Evolutionary conservation across 139 green algal species (phyloP), one percentile per base, ranked within the genome.

Genomic region (Mesotaenium endlicherianum): DNA sequence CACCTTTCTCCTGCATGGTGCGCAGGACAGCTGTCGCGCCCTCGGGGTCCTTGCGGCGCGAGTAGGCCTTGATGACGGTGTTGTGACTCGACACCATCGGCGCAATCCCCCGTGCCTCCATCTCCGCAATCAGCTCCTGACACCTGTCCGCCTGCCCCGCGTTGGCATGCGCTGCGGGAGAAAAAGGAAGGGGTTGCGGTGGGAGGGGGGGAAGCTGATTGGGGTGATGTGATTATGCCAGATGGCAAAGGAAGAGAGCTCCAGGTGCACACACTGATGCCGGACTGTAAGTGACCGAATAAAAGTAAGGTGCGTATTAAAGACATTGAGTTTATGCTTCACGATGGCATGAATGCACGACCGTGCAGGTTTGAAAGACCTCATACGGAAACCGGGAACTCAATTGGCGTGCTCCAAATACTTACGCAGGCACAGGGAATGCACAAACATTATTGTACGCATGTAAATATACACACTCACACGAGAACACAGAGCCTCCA

Each of bases 1-100:
- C 60, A 78, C 70, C 70, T 14, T 49, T 5, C 31, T 20, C 36
- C 60, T 82, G 16, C 75, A 82, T 82, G 14, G 30, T 8, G 5
- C 70, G 4, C 4, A 82, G 60, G 4, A 77, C 31, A 41, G 3
- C 75, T n/a, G 43, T 42, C 5, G 75, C 75, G 41, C 75, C 75
- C 38, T 82, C 75, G 14, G 75, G 30, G 60, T 82, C 58, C 26
- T 43, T 74, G 17, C 26, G 4, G 17, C 11, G 75, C 17, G 47
- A 30, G 16, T 82, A 4, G 4, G 75, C 55, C 8, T 82, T 82
- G 16, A 82, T 5, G 3, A 82, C 5, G n/a, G 47, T 75, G 75
- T 82, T 82, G 75, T 67, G 60, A 4, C 30, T 81, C 5, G 5
- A 31, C n/a, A 38, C 31, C 11, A 36, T 26, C 16, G 8, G 57